A percentile compares a stretch with the other conserved stretches of the same genome.
These are phyloP conservation scores for Lenzites betulinus DNA, from an alignment of 768 basidiomycete species.

Conservation along the genomic window DNA sequence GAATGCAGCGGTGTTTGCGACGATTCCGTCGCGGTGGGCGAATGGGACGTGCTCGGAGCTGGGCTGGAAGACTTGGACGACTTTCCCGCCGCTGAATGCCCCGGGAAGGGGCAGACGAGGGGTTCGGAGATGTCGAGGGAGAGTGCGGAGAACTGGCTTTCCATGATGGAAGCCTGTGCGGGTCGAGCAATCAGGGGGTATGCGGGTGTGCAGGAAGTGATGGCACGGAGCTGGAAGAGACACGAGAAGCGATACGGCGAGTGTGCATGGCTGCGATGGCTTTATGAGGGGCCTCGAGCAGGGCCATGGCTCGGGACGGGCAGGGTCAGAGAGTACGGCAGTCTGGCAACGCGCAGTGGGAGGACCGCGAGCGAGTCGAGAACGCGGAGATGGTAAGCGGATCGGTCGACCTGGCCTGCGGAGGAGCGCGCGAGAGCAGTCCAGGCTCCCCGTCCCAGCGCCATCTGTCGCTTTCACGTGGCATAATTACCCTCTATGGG, in stretches of 20 bases:
- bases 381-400: conserved; percentile 9
- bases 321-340: conserved; percentile 21
- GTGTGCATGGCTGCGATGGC: neutral
- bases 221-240: neutral
- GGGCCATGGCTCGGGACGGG: conserved; percentile 11
- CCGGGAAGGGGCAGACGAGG: conserved; percentile 23
- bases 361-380: conserved; percentile 17
- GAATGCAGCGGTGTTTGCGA: conserved; percentile 20
- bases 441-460: conserved; percentile 12
- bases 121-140: conserved; percentile 14
- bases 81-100: neutral
- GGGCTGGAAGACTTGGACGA: conserved; percentile 12
- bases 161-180: conserved; percentile 14
- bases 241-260: neutral
- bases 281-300: conserved; percentile 19
- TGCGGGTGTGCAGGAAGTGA: conserved; percentile 9
- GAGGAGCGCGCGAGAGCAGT: conserved; percentile 21
- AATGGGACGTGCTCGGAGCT: conserved; percentile 7
- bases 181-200: neutral
- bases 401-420: conserved; percentile 18
- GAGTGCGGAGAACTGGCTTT: conserved; percentile 4
- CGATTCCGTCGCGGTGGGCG: conserved; percentile 15
- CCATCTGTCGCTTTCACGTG: conserved; percentile 10
- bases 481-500: neutral
- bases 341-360: conserved; percentile 15